A percentile compares a stretch with the other conserved stretches of the same genome.
Evolutionary conservation across 169 alveolate species (phyloP).

Genomic region (Plasmodium gonderi): DNA sequence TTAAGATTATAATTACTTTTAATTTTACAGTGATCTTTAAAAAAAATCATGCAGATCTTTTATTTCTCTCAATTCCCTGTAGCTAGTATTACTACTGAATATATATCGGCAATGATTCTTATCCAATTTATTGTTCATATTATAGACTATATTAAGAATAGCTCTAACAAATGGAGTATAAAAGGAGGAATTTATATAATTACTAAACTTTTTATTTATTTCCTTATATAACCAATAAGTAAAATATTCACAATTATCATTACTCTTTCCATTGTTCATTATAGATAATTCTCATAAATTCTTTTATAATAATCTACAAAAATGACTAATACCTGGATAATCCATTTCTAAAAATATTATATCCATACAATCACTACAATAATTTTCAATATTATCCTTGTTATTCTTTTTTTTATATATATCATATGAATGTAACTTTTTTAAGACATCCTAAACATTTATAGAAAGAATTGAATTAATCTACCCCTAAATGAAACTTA

Average conservation of each 20-base stretch:
- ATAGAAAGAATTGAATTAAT: background rate
- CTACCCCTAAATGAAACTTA: background rate
- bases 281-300: background rate
- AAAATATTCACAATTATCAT: background rate
- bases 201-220: background rate
- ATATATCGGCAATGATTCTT: background rate
- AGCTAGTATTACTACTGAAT: background rate
- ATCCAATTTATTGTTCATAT: background rate
- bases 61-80: background rate
- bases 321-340: background rate
- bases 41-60: background rate
- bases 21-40: background rate
- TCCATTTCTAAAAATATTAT: background rate
- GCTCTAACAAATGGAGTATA: background rate
- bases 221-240: background rate
- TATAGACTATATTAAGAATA: background rate
- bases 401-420: background rate
- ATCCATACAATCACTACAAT: background rate
- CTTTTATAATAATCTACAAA: background rate
- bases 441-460: background rate
- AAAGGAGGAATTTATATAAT: background rate
- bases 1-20: background rate
- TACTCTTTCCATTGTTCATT: background rate
- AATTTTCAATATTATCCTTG: background rate
- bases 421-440: background rate